phyloP scores from a whole-genome alignment of 768 basidiomycete species.

The Naematelia aurantialba region DNA sequence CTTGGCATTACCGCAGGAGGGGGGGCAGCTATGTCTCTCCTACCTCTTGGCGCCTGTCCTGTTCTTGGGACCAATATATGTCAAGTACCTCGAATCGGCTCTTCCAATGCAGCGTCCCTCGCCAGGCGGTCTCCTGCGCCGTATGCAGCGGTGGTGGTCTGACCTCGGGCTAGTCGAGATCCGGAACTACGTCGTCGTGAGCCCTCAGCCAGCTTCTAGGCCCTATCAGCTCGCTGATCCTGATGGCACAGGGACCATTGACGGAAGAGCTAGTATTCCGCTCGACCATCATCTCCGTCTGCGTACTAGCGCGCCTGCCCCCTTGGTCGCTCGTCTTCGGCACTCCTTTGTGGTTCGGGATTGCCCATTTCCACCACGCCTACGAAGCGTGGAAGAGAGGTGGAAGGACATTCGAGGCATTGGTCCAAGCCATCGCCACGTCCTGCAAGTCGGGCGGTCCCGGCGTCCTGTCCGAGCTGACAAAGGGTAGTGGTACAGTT shows the following conservation, averaged over 20 bases:
- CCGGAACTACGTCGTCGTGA: conserved; percentile 64
- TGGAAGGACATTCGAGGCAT: conserved; percentile 65
- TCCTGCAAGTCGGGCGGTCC: conserved; percentile 51
- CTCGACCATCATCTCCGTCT: conserved; percentile 71
- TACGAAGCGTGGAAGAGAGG: conserved; percentile 76
- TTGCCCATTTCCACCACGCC: conserved; percentile 89
- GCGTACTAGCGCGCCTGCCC: conserved; percentile 63
- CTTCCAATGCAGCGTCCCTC: conserved; percentile 51
- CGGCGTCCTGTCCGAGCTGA: conserved; percentile 3
- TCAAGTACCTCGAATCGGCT: conserved; percentile 40
- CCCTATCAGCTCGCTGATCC: not conserved
- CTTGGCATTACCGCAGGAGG: not conserved
- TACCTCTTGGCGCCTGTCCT: conserved; percentile 69
- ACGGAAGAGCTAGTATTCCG: conserved; percentile 93
- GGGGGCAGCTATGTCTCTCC: conserved; percentile 37
- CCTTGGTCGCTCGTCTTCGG: conserved; percentile 66
- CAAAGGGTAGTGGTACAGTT: conserved; percentile 72
- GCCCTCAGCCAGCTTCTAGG: conserved; percentile 23
- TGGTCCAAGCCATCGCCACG: conserved; percentile 55
- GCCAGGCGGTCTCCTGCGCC: conserved; percentile 33
- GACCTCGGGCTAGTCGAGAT: conserved; percentile 56
- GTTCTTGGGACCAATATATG: conserved; percentile 74
- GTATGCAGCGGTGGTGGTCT: conserved; percentile 7
- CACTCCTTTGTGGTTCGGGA: conserved; percentile 80
- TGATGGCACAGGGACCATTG: conserved; percentile 64